These are phyloP conservation scores for Amylostereum areolatum DNA, from an alignment of 1,284 basidiomycete species.

Conservation along the genomic window DNA sequence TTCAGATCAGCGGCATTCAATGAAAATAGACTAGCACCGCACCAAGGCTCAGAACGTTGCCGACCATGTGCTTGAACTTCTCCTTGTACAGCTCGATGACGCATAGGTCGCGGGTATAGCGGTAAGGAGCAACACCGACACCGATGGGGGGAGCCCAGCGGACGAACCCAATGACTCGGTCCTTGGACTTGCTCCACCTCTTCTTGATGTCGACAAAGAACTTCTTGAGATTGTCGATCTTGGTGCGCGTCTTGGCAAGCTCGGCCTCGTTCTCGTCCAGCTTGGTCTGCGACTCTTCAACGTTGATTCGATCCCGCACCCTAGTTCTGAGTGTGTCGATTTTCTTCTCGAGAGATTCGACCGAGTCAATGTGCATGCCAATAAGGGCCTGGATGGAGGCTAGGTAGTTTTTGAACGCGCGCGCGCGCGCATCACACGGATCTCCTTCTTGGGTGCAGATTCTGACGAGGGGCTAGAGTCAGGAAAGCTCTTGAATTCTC, in stretches of 20 bases:
- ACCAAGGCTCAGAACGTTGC: conserved; percentile 28
- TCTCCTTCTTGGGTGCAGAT: conserved; percentile 27
- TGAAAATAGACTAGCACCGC: conserved; percentile 14
- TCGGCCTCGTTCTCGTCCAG: conserved; percentile 14
- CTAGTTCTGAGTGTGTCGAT: conserved; percentile 5
- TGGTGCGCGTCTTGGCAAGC: conserved; percentile 6
- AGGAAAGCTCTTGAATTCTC: conserved; percentile 21
- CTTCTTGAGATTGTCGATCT: conserved; percentile 13
- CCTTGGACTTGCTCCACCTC: conserved; percentile 18
- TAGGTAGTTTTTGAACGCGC: conserved; percentile 25
- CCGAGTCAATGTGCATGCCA: conserved; percentile 16
- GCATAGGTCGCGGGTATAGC: conserved; percentile 24
- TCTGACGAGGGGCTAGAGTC: conserved; percentile 18
- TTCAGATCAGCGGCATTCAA: conserved; percentile 15
- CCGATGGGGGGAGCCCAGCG: conserved; percentile 23
- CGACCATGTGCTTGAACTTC: conserved; percentile 21
- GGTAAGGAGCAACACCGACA: conserved; percentile 15
- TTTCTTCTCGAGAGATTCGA: conserved; percentile 14
- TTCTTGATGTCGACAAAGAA: conserved; percentile 19
- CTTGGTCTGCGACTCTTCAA: conserved; percentile 10
- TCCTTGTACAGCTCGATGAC: conserved; percentile 24
- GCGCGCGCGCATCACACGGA: conserved; percentile 30
- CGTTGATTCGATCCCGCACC: conserved; percentile 8
- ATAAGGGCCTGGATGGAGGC: conserved; percentile 27
- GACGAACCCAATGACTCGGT: conserved; percentile 24